Base-by-base conservation (phyloP, 305 asterid genomes). In the Rubia balearica region DNA sequence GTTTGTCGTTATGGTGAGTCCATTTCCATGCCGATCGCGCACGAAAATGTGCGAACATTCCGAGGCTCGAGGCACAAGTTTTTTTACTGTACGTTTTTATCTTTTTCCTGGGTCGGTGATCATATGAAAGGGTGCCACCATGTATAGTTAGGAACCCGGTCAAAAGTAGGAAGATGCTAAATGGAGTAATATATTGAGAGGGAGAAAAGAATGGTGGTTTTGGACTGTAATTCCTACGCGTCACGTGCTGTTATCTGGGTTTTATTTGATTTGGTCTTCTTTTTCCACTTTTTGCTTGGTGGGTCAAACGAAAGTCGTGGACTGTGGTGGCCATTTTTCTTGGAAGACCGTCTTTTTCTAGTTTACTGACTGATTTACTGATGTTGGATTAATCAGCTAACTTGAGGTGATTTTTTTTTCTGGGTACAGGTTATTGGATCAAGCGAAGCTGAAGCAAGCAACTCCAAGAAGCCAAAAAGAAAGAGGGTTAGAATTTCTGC, bases 401-500 rank as follows among this genome's bases (percentile, higher is more conserved):
- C 72, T 43, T 62, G 12, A 75, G 61, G 59, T 64, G 22, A 38
- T 69, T 74, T 61, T 80, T 40, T 77, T 43, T 40, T 21, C 42
- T 22, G 56, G 69, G 73, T 79, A 61, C 90, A 90, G 92, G 81
- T 75, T 72, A 75, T 42, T 33, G 68, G 76, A 6, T 74, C 85
- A 21, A 61, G 84, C 75, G 94, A 82, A 60, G 83, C 83, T 77
- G 94, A 82, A 49, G 83, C 83, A 48, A 57, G 80, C 62, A 67
- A 74, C 77, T 77, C 79, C 72, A 89, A 83, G 83, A 89, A 88
- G 78, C 78, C 92, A 68, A 84, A 94, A 85, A 89, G 77, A 82
- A 88, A 88, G 85, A 92, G 89, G 98, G 97, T 91, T 61, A 59
- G 68, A 67, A 70, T 72, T 64, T 40, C 56, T 71, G 36, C 30